Evolutionary conservation across 495 filamentous ascomycete species (phyloP), one percentile per base, ranked within the genome.

Genomic region (Penicillium chermesinum): DNA sequence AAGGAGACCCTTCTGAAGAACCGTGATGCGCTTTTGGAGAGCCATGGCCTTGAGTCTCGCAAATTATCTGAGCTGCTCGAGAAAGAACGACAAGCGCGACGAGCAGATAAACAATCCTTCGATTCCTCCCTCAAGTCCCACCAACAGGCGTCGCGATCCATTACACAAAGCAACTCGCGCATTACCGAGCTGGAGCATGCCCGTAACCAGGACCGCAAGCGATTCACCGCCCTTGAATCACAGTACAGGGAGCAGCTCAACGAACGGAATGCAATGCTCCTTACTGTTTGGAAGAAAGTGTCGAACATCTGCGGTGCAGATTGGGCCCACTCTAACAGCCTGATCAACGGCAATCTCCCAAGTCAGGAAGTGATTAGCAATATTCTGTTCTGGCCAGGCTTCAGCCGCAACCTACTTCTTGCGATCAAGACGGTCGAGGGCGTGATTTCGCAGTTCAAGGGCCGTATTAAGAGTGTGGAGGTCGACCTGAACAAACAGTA

Each of bases 1-100:
- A 96, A 91, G 61, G 90, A 96, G 41, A 82, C 84, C 20, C 73
- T 94, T 46, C 82, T 98, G 54, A 88, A 87, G 44, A 88, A 93
- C 57, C 88, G 93, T n/a, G 91, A 97, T 54, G 76, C 80, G 20
- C 75, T 96, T n/a, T 80, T 98, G 13, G 93, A 98, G 67, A 87
- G 80, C 41, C 83, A 91, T 56, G 88, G 83, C 0, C 82, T 96
- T 35, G 93, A 98, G 61, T 85, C 81, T 22, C 80, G 86, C 41
- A 90, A 90, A 58, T 71, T 97, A 20, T 81, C 82, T 5, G 91
- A 97, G 43, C 73, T 96, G 38, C 82, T 97, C 21, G 93, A 98
- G 21, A 91, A 91, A 44, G 93, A 98, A 67, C 83, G 89, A 25
- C 80, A 87, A 54, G 82, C 81, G 40, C 88, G 93, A 47, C 82